These are phyloP conservation scores for Cryptosporidium andersoni DNA, from an alignment of 169 alveolate genomes.

Conservation along the genomic window DNA sequence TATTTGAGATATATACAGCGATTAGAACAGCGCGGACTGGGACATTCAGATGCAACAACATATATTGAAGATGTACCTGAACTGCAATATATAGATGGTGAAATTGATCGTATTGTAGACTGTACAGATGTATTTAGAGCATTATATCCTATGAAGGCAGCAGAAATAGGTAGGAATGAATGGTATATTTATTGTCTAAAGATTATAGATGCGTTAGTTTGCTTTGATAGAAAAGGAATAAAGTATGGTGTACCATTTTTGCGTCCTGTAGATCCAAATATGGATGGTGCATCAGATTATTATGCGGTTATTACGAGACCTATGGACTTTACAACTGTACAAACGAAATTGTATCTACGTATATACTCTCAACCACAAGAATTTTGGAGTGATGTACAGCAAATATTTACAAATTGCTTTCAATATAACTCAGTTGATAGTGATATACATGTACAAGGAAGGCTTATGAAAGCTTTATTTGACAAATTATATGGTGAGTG, in stretches of 20 bases:
- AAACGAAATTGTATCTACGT: constrained; percentile 60
- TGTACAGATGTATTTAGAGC: constrained; percentile 71
- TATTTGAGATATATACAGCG: constrained; percentile 55
- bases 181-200: constrained; percentile 72
- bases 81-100: constrained; percentile 68
- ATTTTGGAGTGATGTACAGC: constrained; percentile 72
- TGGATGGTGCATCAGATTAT: constrained; percentile 72
- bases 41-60: constrained; percentile 55
- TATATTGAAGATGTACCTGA: constrained; percentile 68
- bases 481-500: constrained; percentile 72
- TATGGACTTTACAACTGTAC: constrained; percentile 73
- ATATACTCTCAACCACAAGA: constrained; percentile 72
- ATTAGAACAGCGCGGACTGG: constrained; percentile 55
- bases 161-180: constrained; percentile 71
- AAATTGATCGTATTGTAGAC: constrained; percentile 71
- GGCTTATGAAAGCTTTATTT: constrained; percentile 67
- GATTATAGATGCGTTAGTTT: constrained; percentile 70
- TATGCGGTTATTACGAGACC: constrained; percentile 69
- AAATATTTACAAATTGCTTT: constrained; percentile 67
- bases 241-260: constrained; percentile 71
- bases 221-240: constrained; percentile 72
- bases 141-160: constrained; percentile 71
- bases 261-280: constrained; percentile 71
- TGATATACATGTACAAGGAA: constrained; percentile 69
- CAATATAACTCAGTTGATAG: constrained; percentile 70